Percentiles rank a stretch among this genome's conserved stretches.
phyloP scores from a whole-genome alignment of 2,329 filamentous ascomycete species.

The Ophiostoma himal-ulmi region DNA sequence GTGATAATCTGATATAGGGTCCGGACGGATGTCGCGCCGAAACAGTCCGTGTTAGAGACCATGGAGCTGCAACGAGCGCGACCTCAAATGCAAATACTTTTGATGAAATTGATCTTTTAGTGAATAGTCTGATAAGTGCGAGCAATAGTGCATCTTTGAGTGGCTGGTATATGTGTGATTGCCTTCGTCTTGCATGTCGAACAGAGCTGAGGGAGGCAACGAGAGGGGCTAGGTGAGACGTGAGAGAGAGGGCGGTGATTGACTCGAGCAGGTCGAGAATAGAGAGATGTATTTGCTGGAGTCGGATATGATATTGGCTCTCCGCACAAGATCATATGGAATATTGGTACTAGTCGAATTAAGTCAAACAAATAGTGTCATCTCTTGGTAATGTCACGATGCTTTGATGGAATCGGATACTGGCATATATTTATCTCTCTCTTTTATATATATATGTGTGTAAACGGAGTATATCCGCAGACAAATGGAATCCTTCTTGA shows the following conservation, averaged over 20 bases:
- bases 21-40: slow-evolving; percentile 18
- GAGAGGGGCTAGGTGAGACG: background rate
- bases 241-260: background rate
- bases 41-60: slow-evolving; percentile 27
- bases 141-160: background rate
- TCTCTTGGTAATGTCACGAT: background rate
- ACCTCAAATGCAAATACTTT: background rate
- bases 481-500: background rate
- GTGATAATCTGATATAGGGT: background rate
- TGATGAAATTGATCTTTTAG: background rate
- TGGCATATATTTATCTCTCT: background rate
- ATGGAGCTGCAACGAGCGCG: slow-evolving; percentile 23
- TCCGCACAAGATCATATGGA: background rate
- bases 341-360: background rate
- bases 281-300: no score
- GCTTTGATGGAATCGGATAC: background rate
- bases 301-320: no score
- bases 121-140: background rate
- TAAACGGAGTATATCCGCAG: background rate
- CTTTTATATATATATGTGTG: background rate
- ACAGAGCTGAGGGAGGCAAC: background rate
- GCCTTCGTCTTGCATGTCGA: background rate
- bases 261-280: no score
- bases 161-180: background rate
- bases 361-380: background rate